Evolutionary conservation across 306 rosid species (phyloP).

Genomic region (Cucurbita pepo): DNA sequence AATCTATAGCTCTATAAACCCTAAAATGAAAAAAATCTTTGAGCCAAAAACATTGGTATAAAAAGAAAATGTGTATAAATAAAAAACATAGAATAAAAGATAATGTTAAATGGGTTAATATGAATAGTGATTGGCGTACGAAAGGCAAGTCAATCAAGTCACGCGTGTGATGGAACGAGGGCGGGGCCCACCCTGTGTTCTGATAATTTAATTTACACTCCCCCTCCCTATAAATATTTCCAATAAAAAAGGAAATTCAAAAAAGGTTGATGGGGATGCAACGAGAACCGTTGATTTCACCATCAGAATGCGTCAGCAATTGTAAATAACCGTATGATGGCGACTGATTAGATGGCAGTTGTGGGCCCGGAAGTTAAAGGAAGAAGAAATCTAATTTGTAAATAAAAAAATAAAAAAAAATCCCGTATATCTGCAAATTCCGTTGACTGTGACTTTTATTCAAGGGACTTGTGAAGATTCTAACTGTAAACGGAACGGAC

Average conservation of each 20-base stretch:
- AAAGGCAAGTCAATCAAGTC: background rate
- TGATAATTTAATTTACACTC: background rate
- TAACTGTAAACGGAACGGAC: constrained; percentile 7
- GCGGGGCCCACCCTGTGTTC: background rate
- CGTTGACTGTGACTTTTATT: background rate
- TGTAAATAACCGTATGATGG: background rate
- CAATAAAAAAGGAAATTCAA: background rate
- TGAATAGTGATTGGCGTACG: background rate
- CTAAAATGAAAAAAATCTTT: too few relatives aligned
- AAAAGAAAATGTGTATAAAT: background rate
- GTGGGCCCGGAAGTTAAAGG: constrained; percentile 1
- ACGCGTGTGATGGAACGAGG: constrained; percentile 3
- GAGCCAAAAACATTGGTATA: background rate
- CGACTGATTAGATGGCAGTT: background rate
- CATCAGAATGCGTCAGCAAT: background rate
- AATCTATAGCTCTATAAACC: background rate
- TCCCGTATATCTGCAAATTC: background rate
- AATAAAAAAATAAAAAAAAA: background rate
- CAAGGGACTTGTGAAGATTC: background rate
- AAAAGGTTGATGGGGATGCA: background rate
- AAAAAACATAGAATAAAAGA: background rate
- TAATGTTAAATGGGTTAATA: background rate
- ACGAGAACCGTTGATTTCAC: background rate
- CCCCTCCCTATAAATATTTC: background rate
- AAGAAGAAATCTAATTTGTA: background rate